phyloP scores from a whole-genome alignment of 2,329 filamentous ascomycete genomes.

The Fusarium pininemorale region DNA sequence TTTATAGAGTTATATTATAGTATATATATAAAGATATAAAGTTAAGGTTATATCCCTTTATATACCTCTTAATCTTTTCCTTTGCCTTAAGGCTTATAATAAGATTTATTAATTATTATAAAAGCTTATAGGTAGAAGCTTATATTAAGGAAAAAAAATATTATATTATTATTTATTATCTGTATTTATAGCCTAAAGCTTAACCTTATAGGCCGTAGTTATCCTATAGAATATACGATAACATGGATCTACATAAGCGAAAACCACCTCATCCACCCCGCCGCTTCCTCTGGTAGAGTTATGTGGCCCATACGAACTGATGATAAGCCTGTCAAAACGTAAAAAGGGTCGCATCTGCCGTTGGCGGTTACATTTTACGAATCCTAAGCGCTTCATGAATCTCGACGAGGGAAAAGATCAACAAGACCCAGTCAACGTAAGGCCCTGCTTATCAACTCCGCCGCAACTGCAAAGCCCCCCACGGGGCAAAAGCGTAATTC shows the following conservation, averaged over 20 bases:
- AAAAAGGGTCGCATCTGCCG: neutral
- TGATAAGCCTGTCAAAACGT: neutral
- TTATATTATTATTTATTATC: no score
- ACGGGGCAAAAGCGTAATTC: neutral
- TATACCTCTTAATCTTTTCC: no score
- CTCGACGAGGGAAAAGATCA: neutral
- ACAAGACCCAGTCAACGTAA: neutral
- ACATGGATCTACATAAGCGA: neutral
- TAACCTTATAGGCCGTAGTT: no score
- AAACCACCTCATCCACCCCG: neutral
- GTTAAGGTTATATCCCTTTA: no score
- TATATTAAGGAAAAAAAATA: no score
- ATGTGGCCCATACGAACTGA: neutral
- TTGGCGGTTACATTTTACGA: neutral
- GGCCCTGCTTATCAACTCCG: neutral
- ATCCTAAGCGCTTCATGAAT: neutral
- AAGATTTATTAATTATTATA: no score
- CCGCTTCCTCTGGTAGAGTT: neutral
- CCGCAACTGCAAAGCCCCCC: neutral
- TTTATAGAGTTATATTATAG: no score
- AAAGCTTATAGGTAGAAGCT: no score
- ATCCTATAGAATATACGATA: neutral
- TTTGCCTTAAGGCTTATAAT: no score
- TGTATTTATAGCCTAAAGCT: no score
- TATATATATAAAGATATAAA: no score